Conservation (phyloP, 2,329 filamentous ascomycete genomes). For the Xylariaceae sp. region DNA sequence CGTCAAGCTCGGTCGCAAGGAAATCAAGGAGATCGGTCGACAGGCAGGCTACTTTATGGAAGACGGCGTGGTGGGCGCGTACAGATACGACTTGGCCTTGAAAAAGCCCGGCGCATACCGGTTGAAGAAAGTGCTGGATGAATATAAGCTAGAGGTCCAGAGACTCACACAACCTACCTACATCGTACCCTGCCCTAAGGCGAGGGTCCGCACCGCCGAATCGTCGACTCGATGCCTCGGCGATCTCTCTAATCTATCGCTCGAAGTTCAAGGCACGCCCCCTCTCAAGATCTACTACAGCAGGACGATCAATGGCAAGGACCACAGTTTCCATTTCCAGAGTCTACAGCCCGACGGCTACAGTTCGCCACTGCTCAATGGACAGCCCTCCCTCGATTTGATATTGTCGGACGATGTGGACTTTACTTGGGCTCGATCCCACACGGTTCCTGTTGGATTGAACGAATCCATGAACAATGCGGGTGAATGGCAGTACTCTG, state of each 20-base stretch:
- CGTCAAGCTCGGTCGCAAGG: slow-evolving; percentile 66
- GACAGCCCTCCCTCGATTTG: slow-evolving; percentile 52
- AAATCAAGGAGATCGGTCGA: slow-evolving; percentile 69
- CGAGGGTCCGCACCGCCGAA: slow-evolving; percentile 60
- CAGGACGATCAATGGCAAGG: slow-evolving; percentile 75
- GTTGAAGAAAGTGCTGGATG: slow-evolving; percentile 78
- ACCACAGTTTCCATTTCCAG: slow-evolving; percentile 83
- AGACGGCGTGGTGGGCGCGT: slow-evolving; percentile 55
- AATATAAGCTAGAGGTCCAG: slow-evolving; percentile 90
- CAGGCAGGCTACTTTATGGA: slow-evolving; percentile 60
- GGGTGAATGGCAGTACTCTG: slow-evolving; percentile 81
- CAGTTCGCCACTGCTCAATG: slow-evolving; percentile 66
- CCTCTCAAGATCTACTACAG: slow-evolving; percentile 92
- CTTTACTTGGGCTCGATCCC: slow-evolving; percentile 72
- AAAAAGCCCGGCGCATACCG: slow-evolving; percentile 87
- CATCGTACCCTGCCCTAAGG: slow-evolving; percentile 80
- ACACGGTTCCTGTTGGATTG: slow-evolving; percentile 71
- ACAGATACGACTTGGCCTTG: slow-evolving; percentile 65
- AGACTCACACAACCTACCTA: slow-evolving; percentile 70
- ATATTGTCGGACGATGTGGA: slow-evolving; percentile 57
- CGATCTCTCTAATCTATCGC: slow-evolving; percentile 77
- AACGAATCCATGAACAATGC: slow-evolving; percentile 81
- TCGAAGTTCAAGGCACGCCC: slow-evolving; percentile 83
- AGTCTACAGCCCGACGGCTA: slow-evolving; percentile 88
- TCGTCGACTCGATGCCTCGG: slow-evolving; percentile 69